phyloP scores from a whole-genome alignment of 2,329 filamentous ascomycete genomes.

The Tolypocladium paradoxum region DNA sequence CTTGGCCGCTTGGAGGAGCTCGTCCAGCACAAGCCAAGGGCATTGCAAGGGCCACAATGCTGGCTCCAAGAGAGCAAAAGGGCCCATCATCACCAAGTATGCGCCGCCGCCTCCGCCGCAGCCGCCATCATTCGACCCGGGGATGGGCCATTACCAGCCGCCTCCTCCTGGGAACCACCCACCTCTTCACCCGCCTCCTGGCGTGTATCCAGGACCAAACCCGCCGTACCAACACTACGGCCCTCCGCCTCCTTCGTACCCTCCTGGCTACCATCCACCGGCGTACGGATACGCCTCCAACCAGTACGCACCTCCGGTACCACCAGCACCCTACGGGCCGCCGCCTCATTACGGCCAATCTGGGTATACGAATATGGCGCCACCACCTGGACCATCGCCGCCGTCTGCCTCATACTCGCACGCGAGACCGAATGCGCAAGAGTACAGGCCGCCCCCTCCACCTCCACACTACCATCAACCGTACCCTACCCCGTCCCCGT shows the following conservation, averaged over 20 bases:
- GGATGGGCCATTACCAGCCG: slow-evolving; percentile 9
- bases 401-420: not conserved
- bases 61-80: slow-evolving; percentile 20
- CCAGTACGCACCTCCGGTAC: slow-evolving; percentile 3
- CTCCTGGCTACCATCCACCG: slow-evolving; percentile 15
- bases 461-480: not conserved
- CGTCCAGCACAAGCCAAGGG: slow-evolving; percentile 15
- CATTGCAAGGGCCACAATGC: slow-evolving; percentile 17
- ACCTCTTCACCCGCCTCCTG: slow-evolving; percentile 13
- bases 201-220: not conserved
- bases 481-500: not conserved
- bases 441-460: slow-evolving; percentile 1
- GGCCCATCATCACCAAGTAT: slow-evolving; percentile 25
- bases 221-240: not conserved
- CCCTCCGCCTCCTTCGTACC: slow-evolving; percentile 7
- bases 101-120: slow-evolving; percentile 14
- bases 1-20: slow-evolving; percentile 24
- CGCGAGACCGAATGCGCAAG: not conserved
- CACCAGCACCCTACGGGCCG: not conserved
- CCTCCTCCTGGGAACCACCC: slow-evolving; percentile 14
- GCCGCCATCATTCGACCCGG: slow-evolving; percentile 5
- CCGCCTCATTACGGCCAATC: not conserved
- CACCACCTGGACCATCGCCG: slow-evolving; percentile 8
- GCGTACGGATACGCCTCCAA: slow-evolving; percentile 10
- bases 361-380: slow-evolving; percentile 1